A percentile compares a stretch with the other conserved stretches of the same genome.
These are phyloP conservation scores for Chlorokybus atmophyticus DNA, from an alignment of 139 green algal genomes.

Conservation along the genomic window DNA sequence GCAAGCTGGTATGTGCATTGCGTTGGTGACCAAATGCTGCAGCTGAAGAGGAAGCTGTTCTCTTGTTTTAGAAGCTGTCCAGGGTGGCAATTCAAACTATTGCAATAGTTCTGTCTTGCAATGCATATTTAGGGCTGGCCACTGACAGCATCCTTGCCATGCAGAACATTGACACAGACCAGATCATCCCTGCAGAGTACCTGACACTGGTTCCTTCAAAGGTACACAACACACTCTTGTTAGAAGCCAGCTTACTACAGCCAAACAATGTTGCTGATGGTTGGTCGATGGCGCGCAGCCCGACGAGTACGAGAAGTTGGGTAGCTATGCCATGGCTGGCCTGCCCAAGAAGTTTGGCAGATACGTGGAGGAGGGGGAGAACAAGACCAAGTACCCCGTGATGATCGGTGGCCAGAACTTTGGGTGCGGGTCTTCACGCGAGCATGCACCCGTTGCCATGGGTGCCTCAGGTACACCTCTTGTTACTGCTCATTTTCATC, in stretches of 20 bases:
- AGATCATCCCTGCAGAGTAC: slow-evolving; percentile 94
- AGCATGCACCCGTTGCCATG: slow-evolving; percentile 83
- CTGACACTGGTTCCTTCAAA: slow-evolving; percentile 85
- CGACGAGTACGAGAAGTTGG: slow-evolving; percentile 94
- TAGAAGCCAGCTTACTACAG: background rate
- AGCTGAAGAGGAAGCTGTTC: too few species aligned
- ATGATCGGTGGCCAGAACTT: slow-evolving; percentile 89
- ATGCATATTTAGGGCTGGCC: too few species aligned
- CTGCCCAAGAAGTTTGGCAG: slow-evolving; percentile 51
- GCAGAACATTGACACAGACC: slow-evolving; percentile 95
- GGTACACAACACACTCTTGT: slow-evolving; percentile 24
- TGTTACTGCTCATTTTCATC: too few species aligned
- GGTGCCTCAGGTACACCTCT: slow-evolving; percentile 67
- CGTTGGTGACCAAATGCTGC: too few species aligned
- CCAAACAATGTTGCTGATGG: background rate
- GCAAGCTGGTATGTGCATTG: too few species aligned
- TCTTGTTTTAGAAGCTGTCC: too few species aligned
- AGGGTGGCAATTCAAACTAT: too few species aligned
- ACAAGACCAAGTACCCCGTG: slow-evolving; percentile 84
- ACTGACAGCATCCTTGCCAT: too few species aligned
- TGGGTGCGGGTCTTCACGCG: slow-evolving; percentile 82
- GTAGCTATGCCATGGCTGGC: slow-evolving; percentile 77
- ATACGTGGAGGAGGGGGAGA: slow-evolving; percentile 43
- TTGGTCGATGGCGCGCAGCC: slow-evolving; percentile 51
- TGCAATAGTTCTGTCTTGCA: too few species aligned